Conservation (phyloP, 2,329 filamentous ascomycete species). For the Diplodia seriata region DNA sequence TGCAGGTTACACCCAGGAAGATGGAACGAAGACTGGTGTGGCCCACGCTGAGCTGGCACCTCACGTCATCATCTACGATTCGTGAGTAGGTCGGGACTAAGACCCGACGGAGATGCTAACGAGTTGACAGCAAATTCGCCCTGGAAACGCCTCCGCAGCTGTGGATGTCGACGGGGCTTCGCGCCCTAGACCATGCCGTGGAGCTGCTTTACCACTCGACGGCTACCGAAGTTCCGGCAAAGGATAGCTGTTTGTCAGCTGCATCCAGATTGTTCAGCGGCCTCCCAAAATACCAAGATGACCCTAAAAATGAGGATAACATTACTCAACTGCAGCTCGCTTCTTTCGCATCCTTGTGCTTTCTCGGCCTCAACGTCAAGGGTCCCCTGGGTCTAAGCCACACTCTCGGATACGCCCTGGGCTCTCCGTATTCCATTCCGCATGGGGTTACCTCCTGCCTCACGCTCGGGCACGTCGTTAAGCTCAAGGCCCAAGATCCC, state of each 20-base stretch:
- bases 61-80: slow-evolving; percentile 61
- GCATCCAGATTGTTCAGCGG: slow-evolving; percentile 56
- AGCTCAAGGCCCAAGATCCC: slow-evolving; percentile 57
- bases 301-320: slow-evolving; percentile 55
- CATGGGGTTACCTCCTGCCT: slow-evolving; percentile 64
- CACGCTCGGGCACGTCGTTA: slow-evolving; percentile 62
- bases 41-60: slow-evolving; percentile 53
- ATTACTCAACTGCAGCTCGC: slow-evolving; percentile 62
- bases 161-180: slow-evolving; percentile 60
- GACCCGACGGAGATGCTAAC: neutral
- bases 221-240: slow-evolving; percentile 58
- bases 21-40: slow-evolving; percentile 60
- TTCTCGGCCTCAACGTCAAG: slow-evolving; percentile 58
- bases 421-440: slow-evolving; percentile 62
- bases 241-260: slow-evolving; percentile 55
- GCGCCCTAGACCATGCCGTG: slow-evolving; percentile 63
- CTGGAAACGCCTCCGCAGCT: slow-evolving; percentile 59
- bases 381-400: slow-evolving; percentile 59
- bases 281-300: slow-evolving; percentile 55
- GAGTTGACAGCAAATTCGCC: slow-evolving; percentile 49
- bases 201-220: slow-evolving; percentile 62
- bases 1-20: slow-evolving; percentile 59
- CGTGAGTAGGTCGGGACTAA: neutral
- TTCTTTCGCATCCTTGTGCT: slow-evolving; percentile 59
- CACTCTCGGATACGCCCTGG: slow-evolving; percentile 59